Evolutionary conservation across 306 rosid genomes (phyloP).

Genomic region (Prinsepia uniflora): DNA sequence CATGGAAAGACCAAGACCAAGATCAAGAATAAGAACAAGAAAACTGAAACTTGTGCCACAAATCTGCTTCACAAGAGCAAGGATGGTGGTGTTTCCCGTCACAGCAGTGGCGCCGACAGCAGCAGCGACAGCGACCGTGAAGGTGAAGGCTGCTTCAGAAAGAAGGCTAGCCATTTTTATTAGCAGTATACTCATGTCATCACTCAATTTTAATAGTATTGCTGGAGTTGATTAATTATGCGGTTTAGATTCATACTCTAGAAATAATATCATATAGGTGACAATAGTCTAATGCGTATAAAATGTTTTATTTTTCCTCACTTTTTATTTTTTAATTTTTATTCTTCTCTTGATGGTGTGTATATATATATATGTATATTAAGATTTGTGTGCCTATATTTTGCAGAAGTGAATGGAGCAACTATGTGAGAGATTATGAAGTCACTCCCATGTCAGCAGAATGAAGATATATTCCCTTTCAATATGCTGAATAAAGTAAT

Average conservation of each 20-base stretch:
- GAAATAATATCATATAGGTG: too few relatives aligned
- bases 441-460: not conserved
- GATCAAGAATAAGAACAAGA: not conserved
- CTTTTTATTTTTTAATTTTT: too few relatives aligned
- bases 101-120: slow-evolving; percentile 16
- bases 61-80: slow-evolving; percentile 19
- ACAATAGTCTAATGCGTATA: too few relatives aligned
- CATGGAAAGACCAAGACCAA: not conserved
- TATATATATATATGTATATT: not conserved
- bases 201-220: too few relatives aligned
- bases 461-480: not conserved
- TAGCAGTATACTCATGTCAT: too few relatives aligned
- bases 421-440: not conserved
- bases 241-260: too few relatives aligned
- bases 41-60: not conserved
- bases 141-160: not conserved
- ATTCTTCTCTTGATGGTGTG: not conserved
- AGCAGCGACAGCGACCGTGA: too few relatives aligned
- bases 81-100: slow-evolving; percentile 13
- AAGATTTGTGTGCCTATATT: not conserved
- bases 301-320: too few relatives aligned
- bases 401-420: slow-evolving; percentile 15
- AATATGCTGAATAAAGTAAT: not conserved
- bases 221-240: too few relatives aligned
- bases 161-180: slow-evolving; percentile 14